A percentile compares a stretch with the other conserved stretches of the same genome.
Evolutionary conservation across 306 rosid species (phyloP).

Genomic region (Lagenaria siceraria): DNA sequence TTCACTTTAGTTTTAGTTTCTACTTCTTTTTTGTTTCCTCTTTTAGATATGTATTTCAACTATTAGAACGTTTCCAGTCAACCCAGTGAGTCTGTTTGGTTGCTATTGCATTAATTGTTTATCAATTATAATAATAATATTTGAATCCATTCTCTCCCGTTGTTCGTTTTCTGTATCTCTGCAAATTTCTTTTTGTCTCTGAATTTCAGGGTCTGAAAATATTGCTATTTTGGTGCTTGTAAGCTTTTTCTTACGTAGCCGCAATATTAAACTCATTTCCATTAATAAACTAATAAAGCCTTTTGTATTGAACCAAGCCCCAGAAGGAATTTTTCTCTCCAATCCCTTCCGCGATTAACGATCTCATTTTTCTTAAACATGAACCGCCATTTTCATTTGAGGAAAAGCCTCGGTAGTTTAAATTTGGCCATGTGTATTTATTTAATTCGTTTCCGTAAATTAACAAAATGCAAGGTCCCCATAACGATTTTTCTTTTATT

Average conservation of each 20-base stretch:
- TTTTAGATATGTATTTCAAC: neutral
- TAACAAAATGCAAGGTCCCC: neutral
- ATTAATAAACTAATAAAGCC: neutral
- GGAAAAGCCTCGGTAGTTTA: neutral
- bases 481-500: neutral
- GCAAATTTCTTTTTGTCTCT: neutral
- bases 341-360: neutral
- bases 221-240: neutral
- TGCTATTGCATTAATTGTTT: neutral
- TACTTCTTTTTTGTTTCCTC: neutral
- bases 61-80: neutral
- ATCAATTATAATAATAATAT: neutral
- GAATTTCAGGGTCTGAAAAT: conserved; percentile 4
- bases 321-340: neutral
- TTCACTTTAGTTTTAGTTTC: neutral
- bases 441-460: neutral
- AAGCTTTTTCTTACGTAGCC: conserved; percentile 21
- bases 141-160: neutral
- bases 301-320: neutral
- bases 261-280: conserved; percentile 13
- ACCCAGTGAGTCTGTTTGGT: neutral
- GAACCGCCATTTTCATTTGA: neutral
- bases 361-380: neutral
- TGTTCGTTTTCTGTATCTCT: neutral
- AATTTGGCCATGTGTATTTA: neutral